Evolutionary conservation across 2,329 filamentous ascomycete genomes (phyloP).

Genomic region (Hypoxylon rubiginosum): DNA sequence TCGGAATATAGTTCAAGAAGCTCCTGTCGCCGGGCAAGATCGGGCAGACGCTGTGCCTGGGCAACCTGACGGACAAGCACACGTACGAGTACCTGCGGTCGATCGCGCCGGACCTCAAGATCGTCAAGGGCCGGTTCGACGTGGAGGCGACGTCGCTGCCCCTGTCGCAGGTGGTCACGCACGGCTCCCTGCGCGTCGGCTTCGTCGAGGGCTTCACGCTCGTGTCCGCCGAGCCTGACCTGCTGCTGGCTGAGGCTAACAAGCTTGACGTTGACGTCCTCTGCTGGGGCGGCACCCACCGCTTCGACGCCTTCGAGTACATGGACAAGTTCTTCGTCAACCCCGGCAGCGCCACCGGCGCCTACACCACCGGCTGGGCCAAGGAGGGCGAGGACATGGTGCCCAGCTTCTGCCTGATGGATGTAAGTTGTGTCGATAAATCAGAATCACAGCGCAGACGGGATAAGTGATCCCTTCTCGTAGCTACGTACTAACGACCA

Average conservation of each 20-base stretch:
- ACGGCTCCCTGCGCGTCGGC: constrained; percentile 74
- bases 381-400: constrained; percentile 77
- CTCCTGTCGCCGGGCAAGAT: constrained; percentile 87
- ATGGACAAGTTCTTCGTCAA: constrained; percentile 83
- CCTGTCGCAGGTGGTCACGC: constrained; percentile 74
- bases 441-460: not conserved
- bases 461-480: not conserved
- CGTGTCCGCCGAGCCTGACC: constrained; percentile 75
- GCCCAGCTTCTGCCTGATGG: constrained; percentile 97
- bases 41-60: constrained; percentile 82
- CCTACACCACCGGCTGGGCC: constrained; percentile 70
- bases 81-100: constrained; percentile 85
- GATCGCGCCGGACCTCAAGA: constrained; percentile 79
- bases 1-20: constrained; percentile 79
- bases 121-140: constrained; percentile 76
- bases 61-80: constrained; percentile 83
- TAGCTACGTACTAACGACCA: constrained; percentile 11
- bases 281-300: constrained; percentile 77
- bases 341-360: constrained; percentile 75
- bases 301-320: constrained; percentile 79
- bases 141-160: constrained; percentile 75
- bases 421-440: constrained; percentile 77
- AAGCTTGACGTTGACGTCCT: constrained; percentile 77
- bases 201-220: constrained; percentile 78
- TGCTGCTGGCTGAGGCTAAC: constrained; percentile 76